Evolutionary conservation across 306 rosid genomes (phyloP).

Genomic region (Acmispon strigosus): DNA sequence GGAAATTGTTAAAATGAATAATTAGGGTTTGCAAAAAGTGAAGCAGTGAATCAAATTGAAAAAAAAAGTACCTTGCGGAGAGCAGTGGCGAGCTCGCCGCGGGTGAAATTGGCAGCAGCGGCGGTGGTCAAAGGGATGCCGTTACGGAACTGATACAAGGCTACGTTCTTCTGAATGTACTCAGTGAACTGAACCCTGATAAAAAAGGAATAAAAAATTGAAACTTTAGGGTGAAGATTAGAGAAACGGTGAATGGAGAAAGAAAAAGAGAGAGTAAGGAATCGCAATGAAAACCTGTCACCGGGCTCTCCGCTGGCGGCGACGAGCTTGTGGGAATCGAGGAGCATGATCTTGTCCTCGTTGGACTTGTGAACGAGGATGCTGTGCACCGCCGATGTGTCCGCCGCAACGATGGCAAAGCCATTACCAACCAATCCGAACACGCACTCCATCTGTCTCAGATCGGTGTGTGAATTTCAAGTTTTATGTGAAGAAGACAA

Average conservation of each 20-base stretch:
- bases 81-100: slow-evolving; percentile 29
- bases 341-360: slow-evolving; percentile 99
- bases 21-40: slow-evolving; percentile 20
- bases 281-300: slow-evolving; percentile 48
- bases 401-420: slow-evolving; percentile 77
- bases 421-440: slow-evolving; percentile 82
- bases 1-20: not conserved
- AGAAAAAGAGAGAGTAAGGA: not conserved
- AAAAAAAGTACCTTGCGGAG: slow-evolving; percentile 18
- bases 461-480: too few species aligned
- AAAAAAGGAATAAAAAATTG: not conserved
- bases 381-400: slow-evolving; percentile 89
- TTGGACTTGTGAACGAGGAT: slow-evolving; percentile 88
- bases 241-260: not conserved
- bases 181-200: slow-evolving; percentile 25
- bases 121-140: slow-evolving; percentile 25
- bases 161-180: slow-evolving; percentile 23
- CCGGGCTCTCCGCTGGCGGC: slow-evolving; percentile 98
- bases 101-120: slow-evolving; percentile 29
- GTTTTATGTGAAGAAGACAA: too few species aligned
- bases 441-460: slow-evolving; percentile 95
- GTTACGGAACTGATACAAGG: slow-evolving; percentile 29
- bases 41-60: not conserved
- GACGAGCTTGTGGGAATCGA: slow-evolving; percentile 91
- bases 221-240: not conserved